Base-by-base conservation (phyloP, 1,139 yeast genomes). In the Suhomyces choctaworum region DNA sequence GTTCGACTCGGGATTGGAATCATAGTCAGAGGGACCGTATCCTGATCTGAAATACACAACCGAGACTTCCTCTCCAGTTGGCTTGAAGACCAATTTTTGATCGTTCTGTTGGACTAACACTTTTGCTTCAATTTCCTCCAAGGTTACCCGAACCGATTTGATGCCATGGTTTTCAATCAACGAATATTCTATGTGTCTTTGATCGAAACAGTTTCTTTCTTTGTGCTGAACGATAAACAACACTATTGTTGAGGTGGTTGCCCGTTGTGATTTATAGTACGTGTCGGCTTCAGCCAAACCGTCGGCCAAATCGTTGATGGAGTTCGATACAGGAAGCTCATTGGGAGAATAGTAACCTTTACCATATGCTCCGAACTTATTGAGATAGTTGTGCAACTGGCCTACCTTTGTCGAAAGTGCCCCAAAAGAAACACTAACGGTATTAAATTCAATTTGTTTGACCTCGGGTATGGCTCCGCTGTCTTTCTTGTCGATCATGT, bases 391-490 rank as follows among this genome's bases (percentile, higher is more conserved):
- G 58, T 92, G 98, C 41, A 87, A 66, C 49, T 77, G 70, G 14
- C 95, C 86, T 14, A 88, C 90, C 54, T 82, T 84, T 10, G 88
- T 61, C 1, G 96, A 83, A 36, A 92, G 70, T 0, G 95, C 97
- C 15, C 95, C 97, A 67, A 92, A 92, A 1, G 97, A 89, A 2
- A 92, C 96, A 51, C 96, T 84, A 3, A 92, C 90, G 1, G 98
- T 89, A 60, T 92, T 92, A 66, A 90, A 92, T 57, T 92, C 99
- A 35, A 92, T 90, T 60, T 94, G 98, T 55, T 90, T 90, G 53
- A 92, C 82, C 20, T 62, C 61, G 17, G 58, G 51, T 17, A 61
- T 59, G 10, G 42, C 27, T 11, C 62, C 60, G 13, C 57, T 63
- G 13, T 60, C 46, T 19, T 66, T 59, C 15, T 32, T 34, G 50